Evolutionary conservation across 352 stramenopile genomes (phyloP).

Genomic region (Thraustochytrium sp.): DNA sequence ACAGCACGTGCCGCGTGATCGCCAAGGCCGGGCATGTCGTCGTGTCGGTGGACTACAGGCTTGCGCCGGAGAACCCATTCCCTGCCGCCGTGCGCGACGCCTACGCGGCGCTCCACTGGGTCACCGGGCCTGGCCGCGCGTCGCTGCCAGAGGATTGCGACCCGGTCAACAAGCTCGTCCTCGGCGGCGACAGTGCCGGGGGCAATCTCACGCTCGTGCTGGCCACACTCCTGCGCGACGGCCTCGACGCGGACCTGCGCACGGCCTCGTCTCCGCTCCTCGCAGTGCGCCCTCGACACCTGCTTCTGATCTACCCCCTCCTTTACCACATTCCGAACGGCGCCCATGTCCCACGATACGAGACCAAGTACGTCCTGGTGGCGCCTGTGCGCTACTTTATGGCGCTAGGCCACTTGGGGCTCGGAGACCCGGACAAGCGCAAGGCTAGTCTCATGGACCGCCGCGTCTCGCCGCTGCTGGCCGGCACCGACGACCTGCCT

Average conservation of each 20-base stretch:
- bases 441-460: neutral
- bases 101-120: neutral
- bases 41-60: conserved; percentile 7
- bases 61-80: conserved; percentile 14
- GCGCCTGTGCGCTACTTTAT: neutral
- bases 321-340: neutral
- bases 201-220: neutral
- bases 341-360: neutral
- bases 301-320: neutral
- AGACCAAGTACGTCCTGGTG: neutral
- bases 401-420: neutral
- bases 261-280: neutral
- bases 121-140: neutral
- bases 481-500: neutral
- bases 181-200: conserved; percentile 15
- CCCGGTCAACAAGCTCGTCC: neutral
- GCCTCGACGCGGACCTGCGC: conserved; percentile 24
- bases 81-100: neutral
- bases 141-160: neutral
- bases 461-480: neutral
- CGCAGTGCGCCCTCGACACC: neutral
- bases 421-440: neutral
- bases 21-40: neutral
- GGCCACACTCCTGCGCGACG: neutral
- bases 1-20: neutral